These are phyloP conservation scores for Fragaria iinumae DNA, from an alignment of 306 rosid species.

Conservation along the genomic window DNA sequence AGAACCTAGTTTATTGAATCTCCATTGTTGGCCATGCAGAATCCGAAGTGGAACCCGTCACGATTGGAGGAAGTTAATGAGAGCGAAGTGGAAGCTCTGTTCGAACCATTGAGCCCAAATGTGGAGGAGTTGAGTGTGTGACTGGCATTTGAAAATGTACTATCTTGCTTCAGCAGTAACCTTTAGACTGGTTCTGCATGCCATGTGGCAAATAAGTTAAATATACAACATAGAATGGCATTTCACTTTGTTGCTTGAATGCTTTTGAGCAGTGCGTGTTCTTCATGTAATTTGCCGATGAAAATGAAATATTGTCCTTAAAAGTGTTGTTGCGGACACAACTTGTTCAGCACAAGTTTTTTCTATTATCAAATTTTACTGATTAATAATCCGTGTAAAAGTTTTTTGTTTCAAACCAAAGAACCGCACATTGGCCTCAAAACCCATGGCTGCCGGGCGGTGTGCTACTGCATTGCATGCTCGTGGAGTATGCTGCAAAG, in stretches of 20 bases:
- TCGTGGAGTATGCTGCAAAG: too few relatives aligned
- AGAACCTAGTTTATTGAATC: not conserved
- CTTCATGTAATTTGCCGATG: not conserved
- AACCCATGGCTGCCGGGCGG: too few relatives aligned
- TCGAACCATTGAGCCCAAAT: slow-evolving; percentile 56
- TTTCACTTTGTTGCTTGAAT: not conserved
- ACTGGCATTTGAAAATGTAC: not conserved
- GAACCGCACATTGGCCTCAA: too few relatives aligned
- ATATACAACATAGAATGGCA: not conserved
- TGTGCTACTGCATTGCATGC: too few relatives aligned
- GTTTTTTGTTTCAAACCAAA: too few relatives aligned
- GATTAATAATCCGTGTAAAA: too few relatives aligned
- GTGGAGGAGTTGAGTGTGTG: slow-evolving; percentile 35
- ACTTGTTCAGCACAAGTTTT: too few relatives aligned
- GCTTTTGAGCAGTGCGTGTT: not conserved
- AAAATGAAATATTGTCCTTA: too few relatives aligned
- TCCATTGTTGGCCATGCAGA: slow-evolving; percentile 45
- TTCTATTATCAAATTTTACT: too few relatives aligned
- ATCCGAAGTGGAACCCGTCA: slow-evolving; percentile 84
- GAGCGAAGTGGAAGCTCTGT: slow-evolving; percentile 58
- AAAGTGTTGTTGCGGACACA: too few relatives aligned
- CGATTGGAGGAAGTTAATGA: slow-evolving; percentile 63
- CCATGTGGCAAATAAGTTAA: not conserved
- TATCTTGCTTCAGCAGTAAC: slow-evolving; percentile 21
- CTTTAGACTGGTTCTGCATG: slow-evolving; percentile 8